Evolutionary conservation across 768 basidiomycete species (phyloP).

Genomic region (Tylopilus rubrobrunneus): DNA sequence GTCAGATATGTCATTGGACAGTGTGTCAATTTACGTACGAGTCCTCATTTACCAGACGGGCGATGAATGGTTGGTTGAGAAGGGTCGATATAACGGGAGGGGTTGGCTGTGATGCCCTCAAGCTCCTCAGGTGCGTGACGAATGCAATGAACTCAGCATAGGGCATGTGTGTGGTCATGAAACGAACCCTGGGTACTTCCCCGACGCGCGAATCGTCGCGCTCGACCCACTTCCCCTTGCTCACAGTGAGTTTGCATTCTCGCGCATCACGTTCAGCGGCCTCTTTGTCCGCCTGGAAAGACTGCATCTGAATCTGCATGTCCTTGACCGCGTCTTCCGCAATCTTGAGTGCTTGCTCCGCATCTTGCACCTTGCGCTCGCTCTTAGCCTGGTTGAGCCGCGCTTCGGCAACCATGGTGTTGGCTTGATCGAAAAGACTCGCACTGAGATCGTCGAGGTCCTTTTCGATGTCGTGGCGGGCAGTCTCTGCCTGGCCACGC

Average conservation of each 20-base stretch:
- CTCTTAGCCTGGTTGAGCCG: slow-evolving; percentile 61
- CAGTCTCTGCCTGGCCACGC: slow-evolving; percentile 86
- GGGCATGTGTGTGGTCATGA: slow-evolving; percentile 67
- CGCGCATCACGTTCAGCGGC: slow-evolving; percentile 48
- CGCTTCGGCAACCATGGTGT: slow-evolving; percentile 97
- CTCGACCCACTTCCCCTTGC: slow-evolving; percentile 69
- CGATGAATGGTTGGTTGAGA: slow-evolving; percentile 73
- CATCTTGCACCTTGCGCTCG: slow-evolving; percentile 71
- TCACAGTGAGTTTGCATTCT: slow-evolving; percentile 49
- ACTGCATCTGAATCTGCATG: slow-evolving; percentile 85
- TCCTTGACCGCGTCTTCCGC: slow-evolving; percentile 82
- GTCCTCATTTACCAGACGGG: slow-evolving; percentile 75
- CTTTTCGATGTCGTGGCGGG: slow-evolving; percentile 79
- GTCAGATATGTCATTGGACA: too few species aligned
- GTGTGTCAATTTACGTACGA: slow-evolving; percentile 53
- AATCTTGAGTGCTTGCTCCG: slow-evolving; percentile 73
- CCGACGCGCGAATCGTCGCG: slow-evolving; percentile 30
- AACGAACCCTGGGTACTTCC: slow-evolving; percentile 33
- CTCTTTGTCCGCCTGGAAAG: slow-evolving; percentile 65
- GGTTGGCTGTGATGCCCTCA: slow-evolving; percentile 55
- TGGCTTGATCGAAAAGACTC: slow-evolving; percentile 85
- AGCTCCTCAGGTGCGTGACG: slow-evolving; percentile 66
- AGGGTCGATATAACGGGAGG: slow-evolving; percentile 71
- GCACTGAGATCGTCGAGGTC: slow-evolving; percentile 95
- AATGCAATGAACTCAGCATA: slow-evolving; percentile 81